Conservation (phyloP, 148 eudicot genomes). For the Nepenthes mirabilis region DNA sequence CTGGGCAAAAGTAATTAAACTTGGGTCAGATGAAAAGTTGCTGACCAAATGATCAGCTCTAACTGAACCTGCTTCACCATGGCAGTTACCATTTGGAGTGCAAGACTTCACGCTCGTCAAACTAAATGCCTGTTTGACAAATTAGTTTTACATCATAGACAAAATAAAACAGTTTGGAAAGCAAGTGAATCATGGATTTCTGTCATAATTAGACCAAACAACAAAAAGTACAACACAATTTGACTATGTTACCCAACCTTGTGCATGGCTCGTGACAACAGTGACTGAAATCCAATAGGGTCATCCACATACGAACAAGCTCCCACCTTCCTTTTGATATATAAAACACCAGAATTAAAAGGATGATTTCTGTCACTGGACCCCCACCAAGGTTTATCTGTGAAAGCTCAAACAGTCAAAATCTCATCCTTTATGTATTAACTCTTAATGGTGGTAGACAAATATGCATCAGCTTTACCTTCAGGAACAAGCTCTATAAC, state of each 20-base stretch:
- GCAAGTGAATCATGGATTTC: no score
- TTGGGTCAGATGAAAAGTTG: constrained; percentile 94
- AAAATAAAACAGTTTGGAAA: neutral
- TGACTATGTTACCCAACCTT: constrained; percentile 34
- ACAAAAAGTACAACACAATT: neutral
- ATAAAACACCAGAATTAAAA: constrained; percentile 76
- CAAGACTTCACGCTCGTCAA: constrained; percentile 40
- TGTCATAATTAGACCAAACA: neutral
- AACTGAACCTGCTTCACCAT: constrained; percentile 29
- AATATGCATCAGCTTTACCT: constrained; percentile 28
- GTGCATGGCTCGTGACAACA: constrained; percentile 90
- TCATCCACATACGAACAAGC: constrained; percentile 97
- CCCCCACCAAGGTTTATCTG: constrained; percentile 97
- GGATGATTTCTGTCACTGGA: constrained; percentile 68
- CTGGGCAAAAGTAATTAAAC: constrained; percentile 93
- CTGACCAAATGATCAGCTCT: constrained; percentile 85
- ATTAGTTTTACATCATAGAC: neutral
- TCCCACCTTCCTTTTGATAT: constrained; percentile 91
- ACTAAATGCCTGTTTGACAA: constrained; percentile 57
- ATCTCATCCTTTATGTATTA: constrained; percentile 3
- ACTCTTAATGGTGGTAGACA: neutral
- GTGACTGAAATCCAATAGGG: constrained; percentile 85
- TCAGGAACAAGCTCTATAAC: constrained; percentile 82
- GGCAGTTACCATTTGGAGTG: constrained; percentile 19
- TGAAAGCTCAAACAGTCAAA: constrained; percentile 4